Base-by-base conservation (phyloP, 345 rosid species). In the Cochlearia excelsa region DNA sequence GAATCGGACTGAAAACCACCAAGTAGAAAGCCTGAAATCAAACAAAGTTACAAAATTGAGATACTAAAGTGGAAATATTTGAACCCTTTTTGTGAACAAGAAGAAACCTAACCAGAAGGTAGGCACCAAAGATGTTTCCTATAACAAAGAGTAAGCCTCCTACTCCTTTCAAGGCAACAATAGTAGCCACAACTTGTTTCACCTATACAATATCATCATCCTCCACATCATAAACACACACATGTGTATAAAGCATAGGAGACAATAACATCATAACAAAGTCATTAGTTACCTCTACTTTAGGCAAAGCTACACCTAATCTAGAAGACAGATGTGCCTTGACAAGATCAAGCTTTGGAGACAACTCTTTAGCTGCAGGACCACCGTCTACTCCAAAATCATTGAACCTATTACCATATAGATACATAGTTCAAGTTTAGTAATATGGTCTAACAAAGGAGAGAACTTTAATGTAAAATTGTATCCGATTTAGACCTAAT, bases 361-460 rank as follows among this genome's bases (percentile, higher is more conserved):
- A 59, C 75, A 86, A 65, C 71, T 84, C 90, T 76, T 78, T 83
- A 4, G 88, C 93, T 34, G 95, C 94, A 68, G 87, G 91, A 37
- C 95, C 98, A 41, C 98, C 98, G 67, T 92, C 86, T 7, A 66
- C 75, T 23, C 81, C 90, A 61, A 88, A 88, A 50, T 88, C 98
- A 76, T 57, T 73, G 73, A 73, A 73, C 77, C 77, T 73, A 57
- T 11, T 31, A 16, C 52, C 47, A n/a, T 41, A 52, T 28, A 44
- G 5, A 29, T 1, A 9, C n/a, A 0, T 37, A 11, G 6, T 38
- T 47, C 23, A 7, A 26, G 26, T 51, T 43, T 33, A 30, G 58
- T 26, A 53, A 35, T 2, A 63, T 10, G 6, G 16, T 56, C 27
- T 1, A 48, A 9, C 5, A 5, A 5, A 23, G 1, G 34, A 47